Evolutionary conservation across 306 rosid species (phyloP).

Genomic region (Prunus armeniaca): DNA sequence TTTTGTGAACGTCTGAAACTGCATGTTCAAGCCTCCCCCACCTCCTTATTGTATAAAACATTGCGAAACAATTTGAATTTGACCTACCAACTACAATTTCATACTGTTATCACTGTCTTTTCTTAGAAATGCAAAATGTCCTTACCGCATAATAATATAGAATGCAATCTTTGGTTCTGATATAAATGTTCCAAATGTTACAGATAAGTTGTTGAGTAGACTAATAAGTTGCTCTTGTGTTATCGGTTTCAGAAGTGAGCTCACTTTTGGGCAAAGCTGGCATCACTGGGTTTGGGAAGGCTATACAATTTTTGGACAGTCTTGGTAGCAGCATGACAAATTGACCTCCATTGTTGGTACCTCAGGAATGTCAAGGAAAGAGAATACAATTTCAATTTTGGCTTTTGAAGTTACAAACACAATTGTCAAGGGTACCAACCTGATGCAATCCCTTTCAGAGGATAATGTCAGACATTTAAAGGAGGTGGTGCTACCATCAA

Average conservation of each 20-base stretch:
- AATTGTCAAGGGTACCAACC: slow-evolving; percentile 85
- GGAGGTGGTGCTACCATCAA: slow-evolving; percentile 84
- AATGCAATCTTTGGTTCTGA: background rate
- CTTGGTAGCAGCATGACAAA: slow-evolving; percentile 95
- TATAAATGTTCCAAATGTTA: slow-evolving; percentile 32
- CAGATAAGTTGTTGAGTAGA: slow-evolving; percentile 55
- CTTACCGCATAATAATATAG: slow-evolving; percentile 22
- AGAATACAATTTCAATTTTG: slow-evolving; percentile 82
- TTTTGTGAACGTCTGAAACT: background rate
- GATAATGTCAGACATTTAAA: slow-evolving; percentile 81
- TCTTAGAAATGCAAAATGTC: background rate
- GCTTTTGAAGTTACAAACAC: slow-evolving; percentile 99
- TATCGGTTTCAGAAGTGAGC: slow-evolving; percentile 94
- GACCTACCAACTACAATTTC: background rate
- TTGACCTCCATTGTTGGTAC: slow-evolving; percentile 74
- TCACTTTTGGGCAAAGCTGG: slow-evolving; percentile 93
- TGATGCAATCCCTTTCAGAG: slow-evolving; percentile 96
- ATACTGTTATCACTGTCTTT: background rate
- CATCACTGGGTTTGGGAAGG: slow-evolving; percentile 95
- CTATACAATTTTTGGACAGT: slow-evolving; percentile 94
- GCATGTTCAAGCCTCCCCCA: background rate
- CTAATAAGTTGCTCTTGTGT: background rate
- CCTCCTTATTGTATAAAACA: background rate
- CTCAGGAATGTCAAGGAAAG: slow-evolving; percentile 78
- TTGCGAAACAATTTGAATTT: background rate